Evolutionary conservation across 805 yeast species (phyloP), one percentile per base, ranked within the genome.

Genomic region (Candida ulmi): DNA sequence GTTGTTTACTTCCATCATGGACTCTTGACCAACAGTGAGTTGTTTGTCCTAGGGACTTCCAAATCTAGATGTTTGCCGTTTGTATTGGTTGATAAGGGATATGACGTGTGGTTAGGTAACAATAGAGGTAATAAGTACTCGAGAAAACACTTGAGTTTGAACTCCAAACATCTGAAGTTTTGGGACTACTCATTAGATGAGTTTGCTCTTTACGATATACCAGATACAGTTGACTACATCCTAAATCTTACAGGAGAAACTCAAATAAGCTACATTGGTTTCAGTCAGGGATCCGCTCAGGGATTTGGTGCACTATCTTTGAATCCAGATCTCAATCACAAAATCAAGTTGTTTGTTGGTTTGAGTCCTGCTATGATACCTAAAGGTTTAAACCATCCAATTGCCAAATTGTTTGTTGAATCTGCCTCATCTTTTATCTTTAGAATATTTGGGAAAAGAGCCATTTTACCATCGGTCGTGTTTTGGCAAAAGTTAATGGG

Each of bases 281-380:
- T 91, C 54, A 80, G 90, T 19, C 98, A 90, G 60, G 98, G 98
- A 17, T 80, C 95, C 0, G 95, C 97, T 1, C 97, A 91, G 60
- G 88, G 88, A 31, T 81, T 90, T 59, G 96, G 95, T 0, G 72
- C 95, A 11, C 65, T 88, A 17, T 75, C 93, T 0, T 52, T 80
- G 15, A 77, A 80, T 54, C 79, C 82, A 8, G 68, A 70, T 2
- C 66, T 90, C 41, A 86, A 85, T 58, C 49, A 60, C 9, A 72
- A 73, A 47, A 65, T 78, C 31, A 63, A 69, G 13, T 61, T 60
- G 37, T 82, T 90, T 46, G 76, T 90, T 41, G 96, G 95, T 2
- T 74, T 90, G 33, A 86, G 96, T 1, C 98, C 98, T 0, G 97
- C 97, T 1, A 83, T 91, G 72, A 83, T 95, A 0, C 98, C 98